These are phyloP conservation scores for Penicillium maclennaniae DNA, from an alignment of 495 filamentous ascomycete species.

Conservation along the genomic window DNA sequence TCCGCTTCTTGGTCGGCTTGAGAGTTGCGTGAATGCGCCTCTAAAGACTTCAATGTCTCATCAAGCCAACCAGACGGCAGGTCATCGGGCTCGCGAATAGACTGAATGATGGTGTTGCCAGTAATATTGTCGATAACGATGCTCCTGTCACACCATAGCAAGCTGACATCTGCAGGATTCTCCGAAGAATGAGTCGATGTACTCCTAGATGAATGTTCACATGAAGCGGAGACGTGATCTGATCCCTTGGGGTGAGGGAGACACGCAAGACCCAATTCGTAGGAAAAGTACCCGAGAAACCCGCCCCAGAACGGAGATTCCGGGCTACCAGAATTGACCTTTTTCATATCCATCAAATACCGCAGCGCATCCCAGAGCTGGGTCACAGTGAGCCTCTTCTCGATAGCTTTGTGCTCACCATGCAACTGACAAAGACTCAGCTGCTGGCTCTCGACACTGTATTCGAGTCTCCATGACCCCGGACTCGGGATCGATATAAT, in stretches of 20 bases:
- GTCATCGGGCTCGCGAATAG: constrained; percentile 38
- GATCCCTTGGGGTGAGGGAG: constrained; percentile 34
- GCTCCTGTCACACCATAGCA: constrained; percentile 75
- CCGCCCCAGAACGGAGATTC: constrained; percentile 77
- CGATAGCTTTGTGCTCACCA: constrained; percentile 4
- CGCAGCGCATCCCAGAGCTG: constrained; percentile 43
- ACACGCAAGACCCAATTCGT: constrained; percentile 71
- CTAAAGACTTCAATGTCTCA: constrained; percentile 24
- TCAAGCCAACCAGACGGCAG: constrained; percentile 37
- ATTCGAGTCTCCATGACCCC: constrained; percentile 43
- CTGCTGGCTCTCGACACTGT: constrained; percentile 22
- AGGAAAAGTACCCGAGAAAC: constrained; percentile 84
- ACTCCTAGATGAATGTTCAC: background rate
- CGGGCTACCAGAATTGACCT: constrained; percentile 36
- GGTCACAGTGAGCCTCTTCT: constrained; percentile 25
- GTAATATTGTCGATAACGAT: constrained; percentile 73
- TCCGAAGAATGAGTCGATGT: constrained; percentile 20
- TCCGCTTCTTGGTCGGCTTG: constrained; percentile 9
- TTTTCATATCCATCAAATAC: constrained; percentile 53
- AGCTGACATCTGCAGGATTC: constrained; percentile 66
- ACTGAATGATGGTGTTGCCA: constrained; percentile 62
- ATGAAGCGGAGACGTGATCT: constrained; percentile 1
- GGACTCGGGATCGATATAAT: constrained; percentile 42
- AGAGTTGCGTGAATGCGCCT: background rate
- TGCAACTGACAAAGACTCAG: constrained; percentile 24